These are phyloP conservation scores for Paecilomyces dactylethromorphus DNA, from an alignment of 2,329 filamentous ascomycete genomes.

Conservation along the genomic window DNA sequence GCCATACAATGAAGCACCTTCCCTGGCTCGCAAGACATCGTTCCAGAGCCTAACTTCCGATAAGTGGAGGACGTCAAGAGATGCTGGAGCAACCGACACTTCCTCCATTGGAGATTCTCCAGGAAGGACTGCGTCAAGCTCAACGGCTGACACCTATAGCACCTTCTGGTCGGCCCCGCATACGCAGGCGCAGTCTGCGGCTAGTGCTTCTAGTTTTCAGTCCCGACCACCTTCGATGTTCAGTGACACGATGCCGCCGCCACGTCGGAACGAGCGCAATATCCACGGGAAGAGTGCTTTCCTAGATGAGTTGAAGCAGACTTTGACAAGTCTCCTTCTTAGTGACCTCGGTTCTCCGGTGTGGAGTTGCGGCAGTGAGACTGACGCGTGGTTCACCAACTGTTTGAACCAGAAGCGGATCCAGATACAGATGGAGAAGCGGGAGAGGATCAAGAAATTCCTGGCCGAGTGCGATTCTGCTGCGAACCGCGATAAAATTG, in stretches of 20 bases:
- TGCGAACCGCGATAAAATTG: conserved; percentile 16
- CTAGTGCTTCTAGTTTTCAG: conserved; percentile 53
- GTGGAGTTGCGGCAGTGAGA: conserved; percentile 85
- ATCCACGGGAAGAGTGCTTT: conserved; percentile 71
- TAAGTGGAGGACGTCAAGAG: conserved; percentile 53
- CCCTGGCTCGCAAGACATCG: conserved; percentile 52
- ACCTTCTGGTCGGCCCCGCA: conserved; percentile 91
- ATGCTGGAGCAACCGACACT: conserved; percentile 56
- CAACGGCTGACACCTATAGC: conserved; percentile 64
- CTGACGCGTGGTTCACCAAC: conserved; percentile 72
- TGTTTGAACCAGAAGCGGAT: conserved; percentile 45
- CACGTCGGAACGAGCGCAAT: conserved; percentile 28
- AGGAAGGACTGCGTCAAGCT: conserved; percentile 62
- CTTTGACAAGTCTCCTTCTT: conserved; percentile 73
- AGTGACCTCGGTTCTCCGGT: conserved; percentile 85
- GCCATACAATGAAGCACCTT: conserved; percentile 27
- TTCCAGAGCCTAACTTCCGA: conserved; percentile 65
- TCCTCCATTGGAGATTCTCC: conserved; percentile 53
- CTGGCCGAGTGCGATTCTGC: conserved; percentile 30
- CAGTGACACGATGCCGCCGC: conserved; percentile 27
- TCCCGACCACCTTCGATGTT: conserved; percentile 38
- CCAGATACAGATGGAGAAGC: conserved; percentile 32
- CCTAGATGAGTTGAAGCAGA: conserved; percentile 68
- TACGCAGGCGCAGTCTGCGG: conserved; percentile 57
- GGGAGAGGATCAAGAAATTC: conserved; percentile 31